phyloP scores from a whole-genome alignment of 78 protist species.

The Protostelium mycophagum region DNA sequence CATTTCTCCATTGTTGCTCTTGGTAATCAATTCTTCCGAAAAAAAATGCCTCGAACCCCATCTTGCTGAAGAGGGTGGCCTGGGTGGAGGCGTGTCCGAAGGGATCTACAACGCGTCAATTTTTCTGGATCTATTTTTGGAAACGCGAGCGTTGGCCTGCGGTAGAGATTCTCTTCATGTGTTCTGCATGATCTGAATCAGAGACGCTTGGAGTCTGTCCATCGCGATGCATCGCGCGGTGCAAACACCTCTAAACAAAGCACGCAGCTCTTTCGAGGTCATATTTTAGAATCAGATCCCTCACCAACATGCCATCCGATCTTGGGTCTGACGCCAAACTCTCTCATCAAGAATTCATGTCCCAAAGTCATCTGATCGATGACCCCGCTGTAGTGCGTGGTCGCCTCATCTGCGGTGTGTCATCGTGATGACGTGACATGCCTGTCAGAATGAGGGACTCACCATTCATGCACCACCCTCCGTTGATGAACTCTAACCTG shows the following conservation, averaged over 20 bases:
- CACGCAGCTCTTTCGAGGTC: too few species aligned
- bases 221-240: too few species aligned
- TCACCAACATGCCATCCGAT: conserved; percentile 33
- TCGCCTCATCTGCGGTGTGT: conserved; percentile 66
- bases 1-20: conserved; percentile 27
- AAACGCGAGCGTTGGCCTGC: too few species aligned
- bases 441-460: too few species aligned
- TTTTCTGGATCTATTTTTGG: too few species aligned
- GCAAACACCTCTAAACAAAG: too few species aligned
- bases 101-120: conserved; percentile 85
- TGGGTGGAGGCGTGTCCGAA: conserved; percentile 81
- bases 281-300: conserved; percentile 10
- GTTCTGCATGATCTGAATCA: too few species aligned
- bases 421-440: not conserved
- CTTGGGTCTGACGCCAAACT: conserved; percentile 33
- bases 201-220: too few species aligned
- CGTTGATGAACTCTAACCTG: conserved; percentile 78
- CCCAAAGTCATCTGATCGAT: conserved; percentile 64
- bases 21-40: conserved; percentile 86
- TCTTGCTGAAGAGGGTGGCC: conserved; percentile 67
- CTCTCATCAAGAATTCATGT: conserved; percentile 34
- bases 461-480: conserved; percentile 89
- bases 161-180: too few species aligned
- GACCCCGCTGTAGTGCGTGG: conserved; percentile 67
- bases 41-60: conserved; percentile 76